phyloP scores from a whole-genome alignment of 495 filamentous ascomycete genomes.

The Bombardia bombarda region DNA sequence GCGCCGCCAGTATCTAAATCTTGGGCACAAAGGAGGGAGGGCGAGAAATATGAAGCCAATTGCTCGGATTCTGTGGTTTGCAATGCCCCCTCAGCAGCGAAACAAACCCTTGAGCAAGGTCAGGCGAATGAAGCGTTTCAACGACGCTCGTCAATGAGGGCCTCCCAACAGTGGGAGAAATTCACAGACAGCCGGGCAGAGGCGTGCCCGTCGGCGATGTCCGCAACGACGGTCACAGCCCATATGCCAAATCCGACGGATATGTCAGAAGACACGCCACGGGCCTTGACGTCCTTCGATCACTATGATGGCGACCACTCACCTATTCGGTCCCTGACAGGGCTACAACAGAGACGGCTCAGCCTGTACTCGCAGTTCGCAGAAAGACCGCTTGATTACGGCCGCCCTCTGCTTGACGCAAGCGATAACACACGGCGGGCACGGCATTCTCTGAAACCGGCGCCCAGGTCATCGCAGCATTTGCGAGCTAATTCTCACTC shows the following conservation, averaged over 20 bases:
- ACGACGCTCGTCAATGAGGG: neutral
- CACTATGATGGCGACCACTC: slow-evolving; percentile 7
- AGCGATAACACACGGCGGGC: slow-evolving; percentile 12
- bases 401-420: slow-evolving; percentile 3
- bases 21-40: slow-evolving; percentile 2
- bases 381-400: slow-evolving; percentile 3
- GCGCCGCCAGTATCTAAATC: slow-evolving; percentile 20
- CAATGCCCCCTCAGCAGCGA: neutral
- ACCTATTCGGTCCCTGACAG: no score
- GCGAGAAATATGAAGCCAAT: neutral
- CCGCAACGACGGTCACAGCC: neutral
- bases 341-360: slow-evolving; percentile 8
- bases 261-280: slow-evolving; percentile 4
- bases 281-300: slow-evolving; percentile 18
- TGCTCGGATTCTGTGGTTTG: neutral
- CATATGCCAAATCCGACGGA: neutral
- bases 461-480: slow-evolving; percentile 19
- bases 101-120: neutral
- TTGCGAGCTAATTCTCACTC: slow-evolving; percentile 18
- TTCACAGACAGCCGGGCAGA: neutral
- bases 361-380: slow-evolving; percentile 15
- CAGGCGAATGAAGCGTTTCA: neutral
- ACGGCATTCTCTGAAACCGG: slow-evolving; percentile 16
- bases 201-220: neutral
- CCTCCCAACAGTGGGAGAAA: neutral